These are phyloP conservation scores for Lichtheimia hyalospora DNA, from an alignment of 371 early-diverging fungal genomes.

Conservation along the genomic window DNA sequence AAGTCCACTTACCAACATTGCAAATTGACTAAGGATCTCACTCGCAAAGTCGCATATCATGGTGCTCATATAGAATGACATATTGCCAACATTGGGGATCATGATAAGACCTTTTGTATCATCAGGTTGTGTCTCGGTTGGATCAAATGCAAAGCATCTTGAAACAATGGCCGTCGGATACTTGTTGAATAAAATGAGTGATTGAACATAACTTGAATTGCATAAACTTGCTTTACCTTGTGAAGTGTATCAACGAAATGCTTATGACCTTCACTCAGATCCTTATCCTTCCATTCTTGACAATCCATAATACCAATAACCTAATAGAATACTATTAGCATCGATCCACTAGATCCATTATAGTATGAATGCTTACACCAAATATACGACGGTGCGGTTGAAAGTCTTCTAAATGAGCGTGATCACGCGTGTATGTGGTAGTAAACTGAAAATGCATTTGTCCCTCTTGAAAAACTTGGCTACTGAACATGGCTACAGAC, in stretches of 20 bases:
- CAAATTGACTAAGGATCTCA: constrained; percentile 60
- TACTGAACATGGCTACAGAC: constrained; percentile 51
- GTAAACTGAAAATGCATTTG: constrained; percentile 77
- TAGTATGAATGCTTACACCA: constrained; percentile 55
- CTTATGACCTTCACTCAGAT: constrained; percentile 62
- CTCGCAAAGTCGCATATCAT: constrained; percentile 77
- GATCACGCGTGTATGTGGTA: constrained; percentile 61
- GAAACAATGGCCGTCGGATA: constrained; percentile 74
- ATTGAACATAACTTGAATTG: not conserved
- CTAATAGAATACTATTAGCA: constrained; percentile 27
- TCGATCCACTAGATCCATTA: not conserved
- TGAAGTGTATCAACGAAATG: constrained; percentile 62
- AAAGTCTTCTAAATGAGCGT: constrained; percentile 74
- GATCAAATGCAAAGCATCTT: constrained; percentile 85
- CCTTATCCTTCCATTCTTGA: constrained; percentile 65
- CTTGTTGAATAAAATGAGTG: constrained; percentile 24
- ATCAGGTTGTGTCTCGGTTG: constrained; percentile 71
- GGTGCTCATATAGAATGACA: constrained; percentile 75
- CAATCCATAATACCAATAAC: constrained; percentile 87
- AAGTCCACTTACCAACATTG: constrained; percentile 24
- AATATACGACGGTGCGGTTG: constrained; percentile 76
- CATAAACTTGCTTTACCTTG: constrained; percentile 44
- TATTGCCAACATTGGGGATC: constrained; percentile 82
- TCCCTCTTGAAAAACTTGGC: constrained; percentile 70
- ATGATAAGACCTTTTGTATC: constrained; percentile 75